Evolutionary conservation across 176 grass and related monocot species (phyloP), one percentile per base, ranked within the genome.

Genomic region (Zoysia pacifica): DNA sequence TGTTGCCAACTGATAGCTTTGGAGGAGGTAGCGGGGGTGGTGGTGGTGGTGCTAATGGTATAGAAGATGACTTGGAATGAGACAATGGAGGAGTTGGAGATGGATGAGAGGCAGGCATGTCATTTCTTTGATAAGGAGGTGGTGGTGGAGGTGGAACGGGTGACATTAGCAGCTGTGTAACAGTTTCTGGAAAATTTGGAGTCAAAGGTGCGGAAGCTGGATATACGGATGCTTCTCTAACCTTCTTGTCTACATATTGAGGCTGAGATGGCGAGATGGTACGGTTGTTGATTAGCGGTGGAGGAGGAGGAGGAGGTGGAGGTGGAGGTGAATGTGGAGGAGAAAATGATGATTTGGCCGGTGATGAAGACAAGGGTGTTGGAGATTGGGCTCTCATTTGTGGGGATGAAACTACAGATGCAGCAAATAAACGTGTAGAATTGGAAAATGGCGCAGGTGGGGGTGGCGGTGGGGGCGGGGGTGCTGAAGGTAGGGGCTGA

Each of bases 41-140:
- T 72, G 81, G 67, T 28, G 28, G 28, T 73, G 85, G 85, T 77
- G 65, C 54, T 70, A 75, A 72, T 67, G 64, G 64, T 59, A 48
- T 39, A 78, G 67, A 64, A 68, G 70, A 69, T 48, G 76, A 65
- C 7, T 61, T 79, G 46, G 67, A 65, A 78, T 45, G 65, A 64
- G 80, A 18, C 48, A 76, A 80, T 66, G 88, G 80, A 14, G 88
- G 75, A 72, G 70, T 84, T 59, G 80, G 75, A 54, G 88, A 82
- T 62, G 71, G 83, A 38, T 19, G 75, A 61, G 88, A 75, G 58
- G 69, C 70, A 53, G 51, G 55, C 45, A 47, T 55, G 8, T 48
- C 18, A 80, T 75, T 61, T 87, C 42, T 79, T 75, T 13, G 43
- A 75, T 56, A 64, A 0, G 44, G 59, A 76, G 41, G 54, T 1